Evolutionary conservation across 192 early-diverging fungal genomes (phyloP), one percentile per base, ranked within the genome.

Genomic region (Oehlia diaphana): DNA sequence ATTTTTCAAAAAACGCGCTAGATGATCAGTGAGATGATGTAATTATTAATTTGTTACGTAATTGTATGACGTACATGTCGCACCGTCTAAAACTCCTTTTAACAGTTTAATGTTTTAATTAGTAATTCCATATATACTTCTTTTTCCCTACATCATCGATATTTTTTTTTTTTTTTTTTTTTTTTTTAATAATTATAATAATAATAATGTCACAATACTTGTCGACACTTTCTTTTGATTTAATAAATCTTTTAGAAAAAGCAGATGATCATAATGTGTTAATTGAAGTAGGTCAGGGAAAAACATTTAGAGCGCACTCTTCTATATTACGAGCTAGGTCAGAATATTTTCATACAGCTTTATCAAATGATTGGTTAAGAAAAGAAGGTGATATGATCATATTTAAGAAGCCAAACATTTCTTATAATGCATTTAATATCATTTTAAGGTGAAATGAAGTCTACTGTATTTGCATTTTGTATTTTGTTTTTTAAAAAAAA

Each of bases 271-370:
- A 31, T 44, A 73, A 73, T 49, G 28, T 73, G 9, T 28, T 44
- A 73, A 44, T 73, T 50, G 71, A 73, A 73, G 14, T 73, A 9
- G 71, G 71, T n/a, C 35, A 73, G 12, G 44, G 19, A 4, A 19
- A 73, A 73, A 53, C 39, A 73, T 73, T 73, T 73, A 50, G n/a
- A 44, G 42, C 71, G 23, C 71, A 73, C 49, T 73, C 71, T n/a
- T 9, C 37, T 44, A 73, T 73, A 44, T 73, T 73, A 53, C 71
- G 71, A 16, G 47, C 71, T 28, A 73, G 71, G 10, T 73, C 37
- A 8, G 23, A 33, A 44, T 73, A 73, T 50, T 73, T 73, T 31
- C 71, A 33, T 9, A 10, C 44, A 50, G 71, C 71, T 13, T 44
- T 73, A 10, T 73, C 71, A 28, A n/a, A 73, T 47, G 71, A 73